Conservation (phyloP, 2,329 filamentous ascomycete genomes). For the Aspergillus proliferans region DNA sequence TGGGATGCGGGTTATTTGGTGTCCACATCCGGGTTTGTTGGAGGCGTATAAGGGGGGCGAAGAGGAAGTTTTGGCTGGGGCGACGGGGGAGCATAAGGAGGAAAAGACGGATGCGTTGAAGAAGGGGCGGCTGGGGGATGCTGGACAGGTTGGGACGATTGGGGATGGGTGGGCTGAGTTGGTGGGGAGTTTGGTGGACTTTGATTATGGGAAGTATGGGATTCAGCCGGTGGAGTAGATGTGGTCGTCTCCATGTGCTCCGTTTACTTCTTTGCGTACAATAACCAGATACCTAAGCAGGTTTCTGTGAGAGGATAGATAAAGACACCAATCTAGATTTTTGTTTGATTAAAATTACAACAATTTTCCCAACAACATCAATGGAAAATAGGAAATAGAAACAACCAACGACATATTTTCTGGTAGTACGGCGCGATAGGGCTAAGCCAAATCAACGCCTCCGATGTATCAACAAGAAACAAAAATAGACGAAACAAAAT, state of each 20-base stretch:
- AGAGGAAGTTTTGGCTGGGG: conserved; percentile 73
- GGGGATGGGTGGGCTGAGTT: conserved; percentile 57
- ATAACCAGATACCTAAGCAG: neutral
- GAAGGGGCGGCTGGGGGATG: conserved; percentile 31
- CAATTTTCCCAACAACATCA: neutral
- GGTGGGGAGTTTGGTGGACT: conserved; percentile 49
- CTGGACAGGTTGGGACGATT: conserved; percentile 48
- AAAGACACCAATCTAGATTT: neutral
- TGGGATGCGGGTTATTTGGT: conserved; percentile 93
- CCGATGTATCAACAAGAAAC: too few relatives aligned
- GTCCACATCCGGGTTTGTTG: conserved; percentile 72
- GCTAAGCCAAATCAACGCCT: neutral
- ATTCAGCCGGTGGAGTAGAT: conserved; percentile 33
- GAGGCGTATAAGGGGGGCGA: conserved; percentile 71
- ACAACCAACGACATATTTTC: neutral
- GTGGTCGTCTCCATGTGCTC: too few relatives aligned
- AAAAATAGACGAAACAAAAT: too few relatives aligned
- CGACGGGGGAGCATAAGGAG: conserved; percentile 64
- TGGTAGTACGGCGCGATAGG: neutral
- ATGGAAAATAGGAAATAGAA: neutral
- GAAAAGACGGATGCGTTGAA: conserved; percentile 40
- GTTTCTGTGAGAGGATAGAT: neutral
- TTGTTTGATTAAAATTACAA: too few relatives aligned
- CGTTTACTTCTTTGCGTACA: neutral
- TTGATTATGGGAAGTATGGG: conserved; percentile 56